Percentiles rank a stretch among this genome's conserved stretches.
Evolutionary conservation across 1,284 basidiomycete species (phyloP).

Genomic region (Puccinia horiana): DNA sequence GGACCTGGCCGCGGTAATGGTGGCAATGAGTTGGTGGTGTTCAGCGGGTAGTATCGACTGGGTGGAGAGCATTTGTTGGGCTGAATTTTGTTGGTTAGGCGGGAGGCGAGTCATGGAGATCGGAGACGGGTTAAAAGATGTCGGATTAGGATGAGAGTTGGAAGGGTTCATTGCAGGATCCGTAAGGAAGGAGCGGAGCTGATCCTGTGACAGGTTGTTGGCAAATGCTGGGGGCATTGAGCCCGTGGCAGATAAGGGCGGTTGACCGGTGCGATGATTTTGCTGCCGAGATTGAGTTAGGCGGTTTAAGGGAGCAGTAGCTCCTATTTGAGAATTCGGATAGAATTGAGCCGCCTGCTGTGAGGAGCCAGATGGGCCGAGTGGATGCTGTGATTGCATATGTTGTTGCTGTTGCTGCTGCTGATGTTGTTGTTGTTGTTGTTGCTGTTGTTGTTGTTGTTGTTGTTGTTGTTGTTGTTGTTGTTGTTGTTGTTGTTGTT

Average conservation of each 20-base stretch:
- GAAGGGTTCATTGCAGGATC: constrained; percentile 16
- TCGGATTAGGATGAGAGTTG: not conserved
- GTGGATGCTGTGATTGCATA: constrained; percentile 24
- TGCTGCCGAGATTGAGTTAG: constrained; percentile 20
- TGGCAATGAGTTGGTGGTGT: constrained; percentile 27
- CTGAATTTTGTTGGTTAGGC: constrained; percentile 24
- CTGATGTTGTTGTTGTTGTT: constrained; percentile 37
- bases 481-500: constrained; percentile 4
- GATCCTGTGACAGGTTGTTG: constrained; percentile 25
- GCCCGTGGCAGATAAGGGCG: not conserved
- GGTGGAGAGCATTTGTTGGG: constrained; percentile 16
- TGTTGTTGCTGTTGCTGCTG: constrained; percentile 31
- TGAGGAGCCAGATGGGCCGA: not conserved
- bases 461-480: constrained; percentile 15
- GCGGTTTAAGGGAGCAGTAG: constrained; percentile 23
- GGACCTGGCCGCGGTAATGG: constrained; percentile 19
- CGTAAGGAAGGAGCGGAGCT: constrained; percentile 30
- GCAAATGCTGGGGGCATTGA: constrained; percentile 22
- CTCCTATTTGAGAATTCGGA: constrained; percentile 15
- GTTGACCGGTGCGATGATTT: constrained; percentile 29
- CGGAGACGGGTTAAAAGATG: constrained; percentile 26
- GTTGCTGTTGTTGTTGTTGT: constrained; percentile 12
- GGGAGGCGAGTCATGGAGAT: constrained; percentile 14
- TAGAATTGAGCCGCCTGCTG: constrained; percentile 36
- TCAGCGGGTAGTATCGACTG: constrained; percentile 8